Base-by-base conservation (phyloP, 2,329 filamentous ascomycete species). In the Simplicillium sp. region DNA sequence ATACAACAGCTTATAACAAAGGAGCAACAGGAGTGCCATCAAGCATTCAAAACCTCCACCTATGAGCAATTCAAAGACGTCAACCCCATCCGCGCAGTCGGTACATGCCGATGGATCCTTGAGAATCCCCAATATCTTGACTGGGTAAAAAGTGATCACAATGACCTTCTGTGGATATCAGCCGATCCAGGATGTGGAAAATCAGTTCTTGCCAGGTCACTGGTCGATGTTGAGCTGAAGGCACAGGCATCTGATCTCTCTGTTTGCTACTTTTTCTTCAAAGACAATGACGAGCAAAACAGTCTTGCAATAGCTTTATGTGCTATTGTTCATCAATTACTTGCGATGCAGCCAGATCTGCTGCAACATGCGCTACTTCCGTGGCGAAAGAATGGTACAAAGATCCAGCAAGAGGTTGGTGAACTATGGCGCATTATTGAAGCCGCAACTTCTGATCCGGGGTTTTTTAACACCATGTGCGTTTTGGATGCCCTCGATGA, bases 161-260 rank as follows among this genome's bases (percentile, higher is more conserved):
- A 54, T 31, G 47, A 52, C 41, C 49, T 65, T 15, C 55, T 66
- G 16, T 64, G 55, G 61, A 49, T 65, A 7, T 66, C 65, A 18
- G 65, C 64, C 8, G 58, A 67, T 39, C 66, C 65, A 3, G 66
- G 65, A 0, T 66, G 61, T 34, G 65, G 65, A 8, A 68, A 69
- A 45, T 67, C 66, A 0, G 65, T 68, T 7, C 45, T 69, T 2
- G 52, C 59, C 11, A 63, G 48, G 42, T 53, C 56, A 29, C 44
- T 69, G 1, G 48, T 61, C 0, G 62, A 68, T 18, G 31, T 7
- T 9, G 20, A 37, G 25, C 13, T 41, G 3, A 37, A 36, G 5
- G 31, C n/a, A n/a, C n/a, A 14, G 13, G 29, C 15, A 11, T 29
- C 15, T 13, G 36, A 12, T n/a, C n/a, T n/a, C 14, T 38, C 47